Conservation (phyloP, 1,139 yeast genomes). For the Wickerhamomyces sp. region DNA sequence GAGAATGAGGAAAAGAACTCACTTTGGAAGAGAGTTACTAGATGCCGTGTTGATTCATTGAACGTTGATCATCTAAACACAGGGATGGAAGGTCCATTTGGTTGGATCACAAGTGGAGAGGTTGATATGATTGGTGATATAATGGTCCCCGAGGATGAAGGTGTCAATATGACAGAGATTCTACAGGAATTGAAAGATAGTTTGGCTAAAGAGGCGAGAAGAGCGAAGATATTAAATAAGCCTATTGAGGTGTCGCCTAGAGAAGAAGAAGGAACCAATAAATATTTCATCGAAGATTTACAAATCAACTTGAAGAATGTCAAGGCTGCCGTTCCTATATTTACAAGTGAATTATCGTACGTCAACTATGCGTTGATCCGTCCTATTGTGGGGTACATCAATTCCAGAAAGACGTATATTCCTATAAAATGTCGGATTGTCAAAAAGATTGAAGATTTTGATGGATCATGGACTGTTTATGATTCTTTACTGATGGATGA, state of each 20-base stretch:
- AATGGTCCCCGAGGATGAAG: conserved; percentile 62
- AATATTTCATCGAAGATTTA: conserved; percentile 72
- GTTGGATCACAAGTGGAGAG: conserved; percentile 90
- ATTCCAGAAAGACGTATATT: conserved; percentile 81
- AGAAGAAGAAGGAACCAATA: conserved; percentile 28
- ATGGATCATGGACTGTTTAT: conserved; percentile 95
- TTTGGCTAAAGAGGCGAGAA: conserved; percentile 23
- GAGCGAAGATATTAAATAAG: conserved; percentile 29
- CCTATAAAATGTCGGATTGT: conserved; percentile 85
- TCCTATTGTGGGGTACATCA: conserved; percentile 94
- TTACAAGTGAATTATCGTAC: conserved; percentile 78
- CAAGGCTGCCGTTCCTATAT: conserved; percentile 82
- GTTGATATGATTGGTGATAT: conserved; percentile 93
- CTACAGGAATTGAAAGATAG: conserved; percentile 20
- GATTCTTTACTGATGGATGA: conserved; percentile 92
- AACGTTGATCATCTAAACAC: conserved; percentile 84
- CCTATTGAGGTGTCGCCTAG: conserved; percentile 17
- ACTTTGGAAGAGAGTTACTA: conserved; percentile 63
- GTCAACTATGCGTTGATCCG: conserved; percentile 86
- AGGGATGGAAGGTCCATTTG: conserved; percentile 91
- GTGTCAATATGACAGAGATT: conserved; percentile 17
- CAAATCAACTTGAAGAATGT: conserved; percentile 78
- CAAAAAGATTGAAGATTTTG: conserved; percentile 74
- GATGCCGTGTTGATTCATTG: conserved; percentile 79
- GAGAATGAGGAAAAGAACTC: conserved; percentile 8